Evolutionary conservation across 495 filamentous ascomycete species (phyloP).

Genomic region (Penicillium salamii): DNA sequence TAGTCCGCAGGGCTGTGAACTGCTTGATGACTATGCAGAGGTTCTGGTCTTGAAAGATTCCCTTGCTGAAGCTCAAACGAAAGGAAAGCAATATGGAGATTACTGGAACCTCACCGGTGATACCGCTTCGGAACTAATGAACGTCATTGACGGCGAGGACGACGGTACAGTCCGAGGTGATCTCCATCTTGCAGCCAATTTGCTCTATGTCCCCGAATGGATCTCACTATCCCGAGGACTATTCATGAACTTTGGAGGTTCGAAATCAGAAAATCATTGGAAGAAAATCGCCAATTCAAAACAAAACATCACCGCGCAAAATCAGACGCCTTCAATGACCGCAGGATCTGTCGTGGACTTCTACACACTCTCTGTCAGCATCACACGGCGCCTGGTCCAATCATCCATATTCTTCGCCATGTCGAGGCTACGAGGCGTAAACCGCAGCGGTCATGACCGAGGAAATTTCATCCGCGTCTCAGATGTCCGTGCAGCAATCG

Average conservation of each 20-base stretch:
- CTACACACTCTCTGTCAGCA: slow-evolving; percentile 59
- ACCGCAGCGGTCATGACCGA: slow-evolving; percentile 29
- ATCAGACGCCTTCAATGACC: slow-evolving; percentile 61
- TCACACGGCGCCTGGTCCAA: slow-evolving; percentile 68
- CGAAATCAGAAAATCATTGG: slow-evolving; percentile 63
- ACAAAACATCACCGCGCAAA: slow-evolving; percentile 1
- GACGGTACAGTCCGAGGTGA: slow-evolving; percentile 25
- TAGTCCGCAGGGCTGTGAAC: slow-evolving; percentile 56
- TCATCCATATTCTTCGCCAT: slow-evolving; percentile 64
- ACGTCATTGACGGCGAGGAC: slow-evolving; percentile 21
- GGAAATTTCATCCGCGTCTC: slow-evolving; percentile 43
- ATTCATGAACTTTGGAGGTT: slow-evolving; percentile 73
- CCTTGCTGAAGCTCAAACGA: slow-evolving; percentile 49
- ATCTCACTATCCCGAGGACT: slow-evolving; percentile 60
- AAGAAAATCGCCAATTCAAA: slow-evolving; percentile 36
- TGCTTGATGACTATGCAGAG: slow-evolving; percentile 69
- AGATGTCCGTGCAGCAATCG: slow-evolving; percentile 66
- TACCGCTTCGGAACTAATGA: slow-evolving; percentile 18
- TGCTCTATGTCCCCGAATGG: slow-evolving; percentile 62
- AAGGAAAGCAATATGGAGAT: slow-evolving; percentile 48
- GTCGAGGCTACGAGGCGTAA: slow-evolving; percentile 49
- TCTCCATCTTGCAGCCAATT: slow-evolving; percentile 46
- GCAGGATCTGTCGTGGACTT: slow-evolving; percentile 71
- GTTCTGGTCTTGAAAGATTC: slow-evolving; percentile 57
- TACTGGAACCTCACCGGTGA: slow-evolving; percentile 53